Evolutionary conservation across 805 yeast genomes (phyloP).

Genomic region (Kluyveromyces dobzhanskii): DNA sequence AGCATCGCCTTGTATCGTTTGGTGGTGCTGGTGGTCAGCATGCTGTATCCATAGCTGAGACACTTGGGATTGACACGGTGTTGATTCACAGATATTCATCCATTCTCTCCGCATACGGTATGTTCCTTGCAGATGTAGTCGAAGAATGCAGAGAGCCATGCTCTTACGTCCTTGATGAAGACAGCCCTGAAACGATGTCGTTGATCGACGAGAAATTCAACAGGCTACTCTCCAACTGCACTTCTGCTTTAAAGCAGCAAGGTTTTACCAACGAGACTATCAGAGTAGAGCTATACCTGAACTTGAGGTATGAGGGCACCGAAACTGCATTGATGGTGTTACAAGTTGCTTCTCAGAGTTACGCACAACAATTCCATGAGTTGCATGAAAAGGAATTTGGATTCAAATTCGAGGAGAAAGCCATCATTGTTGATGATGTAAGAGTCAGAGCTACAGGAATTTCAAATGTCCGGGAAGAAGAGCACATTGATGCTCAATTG

Average conservation of each 20-base stretch:
- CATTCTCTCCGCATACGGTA: conserved; percentile 36
- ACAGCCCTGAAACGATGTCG: conserved; percentile 7
- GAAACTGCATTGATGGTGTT: conserved; percentile 33
- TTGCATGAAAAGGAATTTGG: conserved; percentile 20
- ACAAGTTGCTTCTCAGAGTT: conserved; percentile 9
- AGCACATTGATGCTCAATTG: conserved; percentile 14
- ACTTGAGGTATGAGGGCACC: conserved; percentile 35
- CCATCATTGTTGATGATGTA: conserved; percentile 18
- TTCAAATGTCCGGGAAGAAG: conserved; percentile 6
- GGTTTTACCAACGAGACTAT: conserved; percentile 9
- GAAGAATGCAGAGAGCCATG: conserved; percentile 18
- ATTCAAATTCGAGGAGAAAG: conserved; percentile 19
- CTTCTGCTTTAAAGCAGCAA: conserved; percentile 18
- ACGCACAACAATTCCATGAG: conserved; percentile 10
- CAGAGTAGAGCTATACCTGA: conserved; percentile 28
- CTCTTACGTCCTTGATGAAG: conserved; percentile 1
- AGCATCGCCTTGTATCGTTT: conserved; percentile 34
- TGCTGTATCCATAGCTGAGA: conserved; percentile 30
- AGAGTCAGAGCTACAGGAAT: conserved; percentile 23
- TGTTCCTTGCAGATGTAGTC: conserved; percentile 28
- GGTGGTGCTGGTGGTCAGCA: conserved; percentile 41
- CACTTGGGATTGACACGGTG: conserved; percentile 30
- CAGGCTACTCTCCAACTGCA: neutral
- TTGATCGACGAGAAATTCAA: conserved; percentile 3
- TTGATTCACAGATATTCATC: conserved; percentile 36